Base-by-base conservation (phyloP, 225 moss, liverwort and hornwort species). In the Polytrichum formosum region DNA sequence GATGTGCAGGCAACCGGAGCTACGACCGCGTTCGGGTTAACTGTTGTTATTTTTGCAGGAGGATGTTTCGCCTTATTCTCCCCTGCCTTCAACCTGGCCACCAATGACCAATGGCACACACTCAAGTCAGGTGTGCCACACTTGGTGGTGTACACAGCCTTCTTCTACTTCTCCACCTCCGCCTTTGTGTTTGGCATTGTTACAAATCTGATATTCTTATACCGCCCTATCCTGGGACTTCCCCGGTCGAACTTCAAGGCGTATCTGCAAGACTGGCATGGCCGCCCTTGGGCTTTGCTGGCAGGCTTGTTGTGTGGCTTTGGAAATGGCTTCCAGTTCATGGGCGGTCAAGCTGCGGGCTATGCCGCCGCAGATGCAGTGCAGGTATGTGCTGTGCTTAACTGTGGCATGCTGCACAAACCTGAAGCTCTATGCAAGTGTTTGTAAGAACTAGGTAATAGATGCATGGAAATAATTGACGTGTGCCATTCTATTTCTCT, bases 311-410 rank as follows among this genome's bases (percentile, higher is more conserved):
- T 94, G 2, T 98, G 98, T 30, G 91, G 92, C 7, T 64, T 94
- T 2, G 98, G 98, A 4, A 98, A 98, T 54, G 98, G 94, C 5
- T 81, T 98, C 53, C 94, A 94, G 73, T 94, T 98, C 79, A 98
- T 98, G 94, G 94, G 98, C 19, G 94, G 98, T 18, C 90, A 98
- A 84, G 98, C 98, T 37, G 98, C 94, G 4, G 98, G 98, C 2
- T 98, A 94, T 54, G 98, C 94, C 7, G 94, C 94, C 21, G 98
- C 94, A 33, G 94, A 98, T 69, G 88, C 98, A n/a, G 94, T 98
- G 30, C 91, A 98, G 91, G 98, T 98, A 21, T 2, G 31, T 23
- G 30, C 6, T 13, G 22, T 19, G 7, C n/a, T 20, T 20, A n/a
- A 26, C 46, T 46, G 13, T 28, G 33, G 37, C 29, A 21, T 62